phyloP scores from a whole-genome alignment of 2,329 filamentous ascomycete genomes.

The Colletotrichum cereale region DNA sequence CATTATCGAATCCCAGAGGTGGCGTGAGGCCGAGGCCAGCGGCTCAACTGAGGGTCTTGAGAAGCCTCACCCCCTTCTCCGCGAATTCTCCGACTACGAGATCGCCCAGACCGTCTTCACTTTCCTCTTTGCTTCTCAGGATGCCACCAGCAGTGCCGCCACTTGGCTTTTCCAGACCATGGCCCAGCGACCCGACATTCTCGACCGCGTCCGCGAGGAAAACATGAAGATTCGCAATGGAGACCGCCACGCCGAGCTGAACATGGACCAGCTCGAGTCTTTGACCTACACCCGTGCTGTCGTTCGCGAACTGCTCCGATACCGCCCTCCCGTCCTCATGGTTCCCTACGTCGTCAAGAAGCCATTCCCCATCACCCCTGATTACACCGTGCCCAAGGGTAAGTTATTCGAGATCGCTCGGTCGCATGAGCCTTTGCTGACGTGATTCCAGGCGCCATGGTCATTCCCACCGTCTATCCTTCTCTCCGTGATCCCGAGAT shows the following conservation, averaged over 20 bases:
- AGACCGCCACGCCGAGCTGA: conserved; percentile 76
- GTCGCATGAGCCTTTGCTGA: conserved; percentile 13
- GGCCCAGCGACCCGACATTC: conserved; percentile 92
- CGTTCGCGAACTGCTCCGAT: conserved; percentile 90
- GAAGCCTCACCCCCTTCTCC: conserved; percentile 86
- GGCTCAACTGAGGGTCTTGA: conserved; percentile 77
- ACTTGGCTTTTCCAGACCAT: conserved; percentile 97
- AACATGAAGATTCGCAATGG: conserved; percentile 83
- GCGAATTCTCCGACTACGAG: conserved; percentile 90
- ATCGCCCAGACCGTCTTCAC: conserved; percentile 95
- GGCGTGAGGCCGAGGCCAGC: conserved; percentile 81
- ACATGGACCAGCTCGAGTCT: conserved; percentile 88
- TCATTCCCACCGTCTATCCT: conserved; percentile 91
- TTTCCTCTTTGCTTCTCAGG: conserved; percentile 96
- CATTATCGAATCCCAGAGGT: conserved; percentile 87
- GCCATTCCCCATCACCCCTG: conserved; percentile 87
- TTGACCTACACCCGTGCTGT: conserved; percentile 93
- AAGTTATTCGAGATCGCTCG: conserved; percentile 43
- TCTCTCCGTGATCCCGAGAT: conserved; percentile 93
- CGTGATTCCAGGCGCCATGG: conserved; percentile 77
- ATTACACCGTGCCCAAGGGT: conserved; percentile 94
- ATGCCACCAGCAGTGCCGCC: conserved; percentile 92
- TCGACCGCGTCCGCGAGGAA: conserved; percentile 92
- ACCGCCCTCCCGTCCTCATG: conserved; percentile 97
- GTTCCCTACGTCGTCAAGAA: conserved; percentile 96